Percentiles rank a stretch among this genome's conserved stretches.
phyloP scores from a whole-genome alignment of 805 yeast species.

The Pichia cabralensis region DNA sequence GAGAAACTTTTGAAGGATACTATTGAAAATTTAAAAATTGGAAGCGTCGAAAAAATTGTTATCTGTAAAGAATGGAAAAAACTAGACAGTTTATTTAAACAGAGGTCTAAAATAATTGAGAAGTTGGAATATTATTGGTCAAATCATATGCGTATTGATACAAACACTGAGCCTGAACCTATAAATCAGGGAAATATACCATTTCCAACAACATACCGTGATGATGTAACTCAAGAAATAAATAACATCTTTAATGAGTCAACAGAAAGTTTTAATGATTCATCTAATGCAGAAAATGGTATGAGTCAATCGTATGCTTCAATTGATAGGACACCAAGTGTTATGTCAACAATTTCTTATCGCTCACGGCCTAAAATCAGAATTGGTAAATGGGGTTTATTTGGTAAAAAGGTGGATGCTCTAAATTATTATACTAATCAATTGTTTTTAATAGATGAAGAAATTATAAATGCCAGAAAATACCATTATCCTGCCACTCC shows the following conservation, averaged over 20 bases:
- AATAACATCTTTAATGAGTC: background rate
- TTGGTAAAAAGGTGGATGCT: slow-evolving; percentile 70
- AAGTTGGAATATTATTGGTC: slow-evolving; percentile 68
- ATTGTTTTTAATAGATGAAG: slow-evolving; percentile 58
- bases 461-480: slow-evolving; percentile 53
- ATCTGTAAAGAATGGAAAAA: slow-evolving; percentile 83
- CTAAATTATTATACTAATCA: slow-evolving; percentile 66
- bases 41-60: slow-evolving; percentile 65
- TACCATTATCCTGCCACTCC: slow-evolving; percentile 75
- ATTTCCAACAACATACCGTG: background rate
- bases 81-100: slow-evolving; percentile 54
- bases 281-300: background rate
- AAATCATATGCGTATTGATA: slow-evolving; percentile 29
- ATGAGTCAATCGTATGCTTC: background rate
- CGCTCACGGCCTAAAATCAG: slow-evolving; percentile 51
- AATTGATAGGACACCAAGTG: background rate
- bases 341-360: slow-evolving; percentile 10
- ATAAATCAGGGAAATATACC: background rate
- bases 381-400: slow-evolving; percentile 49
- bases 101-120: slow-evolving; percentile 43
- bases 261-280: background rate
- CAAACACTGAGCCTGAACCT: background rate
- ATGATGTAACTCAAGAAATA: background rate
- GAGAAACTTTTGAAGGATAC: slow-evolving; percentile 63
- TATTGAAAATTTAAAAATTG: slow-evolving; percentile 69